Conservation (phyloP, 352 stramenopile species). For the Phytophthora pseudosyringae region DNA sequence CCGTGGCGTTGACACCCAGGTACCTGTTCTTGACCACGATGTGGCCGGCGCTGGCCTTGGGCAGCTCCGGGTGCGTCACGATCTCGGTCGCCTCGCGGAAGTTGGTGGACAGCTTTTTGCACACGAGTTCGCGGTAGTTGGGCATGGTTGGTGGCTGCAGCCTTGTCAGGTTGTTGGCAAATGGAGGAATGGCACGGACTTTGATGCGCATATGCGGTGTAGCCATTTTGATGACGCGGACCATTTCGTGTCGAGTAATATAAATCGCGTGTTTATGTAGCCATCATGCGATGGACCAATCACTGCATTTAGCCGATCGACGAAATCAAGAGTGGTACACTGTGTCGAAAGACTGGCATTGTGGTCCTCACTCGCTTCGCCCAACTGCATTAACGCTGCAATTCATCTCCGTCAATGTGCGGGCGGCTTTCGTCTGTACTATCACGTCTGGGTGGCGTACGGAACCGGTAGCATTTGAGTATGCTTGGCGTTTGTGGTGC, state of each 20-base stretch:
- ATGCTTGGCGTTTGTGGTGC: too few species aligned
- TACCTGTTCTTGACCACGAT: conserved; percentile 47
- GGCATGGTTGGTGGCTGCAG: conserved; percentile 11
- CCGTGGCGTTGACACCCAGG: conserved; percentile 54
- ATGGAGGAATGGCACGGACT: conserved; percentile 18
- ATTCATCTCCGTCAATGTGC: not conserved
- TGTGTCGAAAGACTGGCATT: conserved; percentile 10
- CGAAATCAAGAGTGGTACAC: not conserved
- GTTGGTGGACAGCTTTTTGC: conserved; percentile 48
- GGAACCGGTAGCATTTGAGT: too few species aligned
- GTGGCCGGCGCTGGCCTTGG: conserved; percentile 30
- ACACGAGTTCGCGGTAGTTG: conserved; percentile 36
- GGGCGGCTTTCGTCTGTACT: not conserved
- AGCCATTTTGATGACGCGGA: conserved; percentile 20
- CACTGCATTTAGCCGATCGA: conserved; percentile 13
- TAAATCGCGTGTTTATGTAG: conserved; percentile 8
- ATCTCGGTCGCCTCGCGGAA: conserved; percentile 45
- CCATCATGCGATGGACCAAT: conserved; percentile 1
- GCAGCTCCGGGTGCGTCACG: conserved; percentile 33
- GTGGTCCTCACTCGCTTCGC: not conserved
- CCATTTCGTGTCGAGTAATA: conserved; percentile 29
- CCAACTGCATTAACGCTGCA: not conserved
- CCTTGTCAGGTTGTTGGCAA: conserved; percentile 11
- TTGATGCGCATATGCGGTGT: conserved; percentile 12
- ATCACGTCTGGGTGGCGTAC: not conserved